Base-by-base conservation (phyloP, 352 stramenopile genomes). In the Pythium phragmitis region DNA sequence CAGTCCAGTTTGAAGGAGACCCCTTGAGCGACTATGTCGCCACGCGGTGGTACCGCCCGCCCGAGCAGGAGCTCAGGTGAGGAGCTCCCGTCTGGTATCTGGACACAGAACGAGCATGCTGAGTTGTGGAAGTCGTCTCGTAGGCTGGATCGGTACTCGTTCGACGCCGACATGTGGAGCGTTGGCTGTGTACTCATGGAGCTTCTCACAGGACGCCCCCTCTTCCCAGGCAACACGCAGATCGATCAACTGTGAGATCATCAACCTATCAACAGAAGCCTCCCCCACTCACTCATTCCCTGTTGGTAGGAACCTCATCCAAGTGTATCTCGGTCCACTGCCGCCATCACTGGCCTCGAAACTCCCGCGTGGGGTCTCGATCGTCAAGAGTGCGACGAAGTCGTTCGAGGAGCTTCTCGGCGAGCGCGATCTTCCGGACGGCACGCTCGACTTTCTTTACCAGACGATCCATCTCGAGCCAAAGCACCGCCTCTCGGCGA, bases 151-250 rank as follows among this genome's bases (percentile, higher is more conserved):
- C 81, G 81, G 23, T 94, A 92, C 70, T 89, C 82, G 17, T 94
- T 91, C 54, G 79, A 90, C 60, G 83, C 85, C 8, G 85, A 94
- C 46, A 82, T 94, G 42, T 94, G 85, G 85, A 89, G 85, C 48
- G 77, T 92, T 3, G 83, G 85, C 3, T 94, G 85, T 47, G 78
- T 94, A 12, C 68, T 92, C 7, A 77, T 88, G 58, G 85, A 94
- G 34, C 67, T 94, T 21, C 68, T 94, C 14, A 90, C 80, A 14
- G 85, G 85, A n/a, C 74, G 78, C 4, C 85, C 85, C 4, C 70
- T 94, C 11, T 94, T 94, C 41, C 81, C 81, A 0, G 85, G 85
- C 17, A 88, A 75, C 58, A 89, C 81, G 3, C 85, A 94, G 63
- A 78, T 94, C 41, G 85, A 94, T 47, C 85, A 94, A 65, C 70